Percentiles rank a stretch among this genome's conserved stretches.
Conservation (phyloP, 1,284 basidiomycete species). For the Uromyces viciae-fabae region DNA sequence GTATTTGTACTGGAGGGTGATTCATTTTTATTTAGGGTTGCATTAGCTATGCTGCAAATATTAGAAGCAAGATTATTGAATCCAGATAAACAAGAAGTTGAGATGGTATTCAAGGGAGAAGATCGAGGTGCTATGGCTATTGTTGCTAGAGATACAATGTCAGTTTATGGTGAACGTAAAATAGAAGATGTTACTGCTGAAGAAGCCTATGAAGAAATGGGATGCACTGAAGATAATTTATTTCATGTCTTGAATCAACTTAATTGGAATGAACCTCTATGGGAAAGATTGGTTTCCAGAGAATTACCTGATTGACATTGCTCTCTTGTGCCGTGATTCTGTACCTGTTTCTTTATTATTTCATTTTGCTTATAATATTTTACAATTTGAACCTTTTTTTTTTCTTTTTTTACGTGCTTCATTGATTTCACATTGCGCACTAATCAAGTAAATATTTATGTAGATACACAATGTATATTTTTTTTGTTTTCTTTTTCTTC, state of each 20-base stretch:
- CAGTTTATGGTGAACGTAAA: conserved; percentile 67
- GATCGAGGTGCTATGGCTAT: conserved; percentile 51
- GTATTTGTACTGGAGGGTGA: conserved; percentile 82
- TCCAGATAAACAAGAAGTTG: conserved; percentile 69
- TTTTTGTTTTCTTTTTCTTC: no score
- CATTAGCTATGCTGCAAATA: conserved; percentile 75
- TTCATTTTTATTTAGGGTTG: conserved; percentile 74
- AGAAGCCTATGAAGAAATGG: conserved; percentile 77
- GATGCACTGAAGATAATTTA: conserved; percentile 13
- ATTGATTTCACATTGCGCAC: no score
- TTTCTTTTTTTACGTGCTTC: no score
- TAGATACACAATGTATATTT: no score
- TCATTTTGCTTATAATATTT: no score
- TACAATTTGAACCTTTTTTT: no score
- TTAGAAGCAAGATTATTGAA: conserved; percentile 82
- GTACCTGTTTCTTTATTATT: no score
- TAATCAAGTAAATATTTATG: no score
- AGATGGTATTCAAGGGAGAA: conserved; percentile 60
- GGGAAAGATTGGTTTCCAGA: conserved; percentile 73
- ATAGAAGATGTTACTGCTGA: conserved; percentile 72
- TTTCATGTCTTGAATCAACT: background rate
- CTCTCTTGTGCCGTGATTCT: no score
- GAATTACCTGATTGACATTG: conserved; percentile 92
- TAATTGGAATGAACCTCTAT: conserved; percentile 80
- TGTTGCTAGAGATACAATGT: conserved; percentile 49